Conservation (phyloP, 495 filamentous ascomycete species). For the Lasiosphaeria ovina region DNA sequence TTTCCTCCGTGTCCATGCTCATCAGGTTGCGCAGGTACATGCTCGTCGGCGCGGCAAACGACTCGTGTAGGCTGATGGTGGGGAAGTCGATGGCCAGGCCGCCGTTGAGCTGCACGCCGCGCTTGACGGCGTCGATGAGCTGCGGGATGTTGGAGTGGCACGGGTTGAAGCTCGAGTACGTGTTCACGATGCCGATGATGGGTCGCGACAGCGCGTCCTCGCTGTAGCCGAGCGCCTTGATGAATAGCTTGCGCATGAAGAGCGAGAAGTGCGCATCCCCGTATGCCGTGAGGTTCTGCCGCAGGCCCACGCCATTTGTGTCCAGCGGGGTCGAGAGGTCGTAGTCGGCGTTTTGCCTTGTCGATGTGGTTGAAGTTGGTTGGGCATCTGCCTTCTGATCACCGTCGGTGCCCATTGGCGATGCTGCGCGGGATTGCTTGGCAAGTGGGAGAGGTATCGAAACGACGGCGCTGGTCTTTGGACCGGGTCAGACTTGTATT, state of each 20-base stretch:
- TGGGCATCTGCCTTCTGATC: too few relatives aligned
- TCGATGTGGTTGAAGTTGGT: too few relatives aligned
- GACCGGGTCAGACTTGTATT: too few relatives aligned
- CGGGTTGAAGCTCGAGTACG: constrained; percentile 64
- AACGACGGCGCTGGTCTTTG: too few relatives aligned
- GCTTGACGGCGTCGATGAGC: constrained; percentile 63
- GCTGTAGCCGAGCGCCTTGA: constrained; percentile 66
- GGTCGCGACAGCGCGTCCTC: constrained; percentile 64
- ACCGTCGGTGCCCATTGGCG: too few relatives aligned
- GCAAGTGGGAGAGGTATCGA: too few relatives aligned
- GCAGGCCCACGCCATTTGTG: constrained; percentile 48
- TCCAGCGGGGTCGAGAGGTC: constrained; percentile 50
- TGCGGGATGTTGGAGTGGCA: constrained; percentile 67
- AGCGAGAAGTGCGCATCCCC: constrained; percentile 68
- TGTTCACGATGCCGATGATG: constrained; percentile 66
- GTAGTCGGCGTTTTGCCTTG: constrained; percentile 43
- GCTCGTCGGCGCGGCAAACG: constrained; percentile 62
- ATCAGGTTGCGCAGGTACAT: constrained; percentile 69
- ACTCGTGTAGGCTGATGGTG: constrained; percentile 64
- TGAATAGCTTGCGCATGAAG: constrained; percentile 68
- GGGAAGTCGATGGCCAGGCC: constrained; percentile 65
- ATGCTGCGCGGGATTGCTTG: too few relatives aligned
- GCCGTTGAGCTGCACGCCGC: constrained; percentile 60
- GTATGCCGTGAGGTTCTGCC: constrained; percentile 63
- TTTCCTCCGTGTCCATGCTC: constrained; percentile 73